A percentile compares a stretch with the other conserved stretches of the same genome.
These are phyloP conservation scores for Cystobasidiopsis lactophilus DNA, from an alignment of 768 basidiomycete genomes.

Conservation along the genomic window DNA sequence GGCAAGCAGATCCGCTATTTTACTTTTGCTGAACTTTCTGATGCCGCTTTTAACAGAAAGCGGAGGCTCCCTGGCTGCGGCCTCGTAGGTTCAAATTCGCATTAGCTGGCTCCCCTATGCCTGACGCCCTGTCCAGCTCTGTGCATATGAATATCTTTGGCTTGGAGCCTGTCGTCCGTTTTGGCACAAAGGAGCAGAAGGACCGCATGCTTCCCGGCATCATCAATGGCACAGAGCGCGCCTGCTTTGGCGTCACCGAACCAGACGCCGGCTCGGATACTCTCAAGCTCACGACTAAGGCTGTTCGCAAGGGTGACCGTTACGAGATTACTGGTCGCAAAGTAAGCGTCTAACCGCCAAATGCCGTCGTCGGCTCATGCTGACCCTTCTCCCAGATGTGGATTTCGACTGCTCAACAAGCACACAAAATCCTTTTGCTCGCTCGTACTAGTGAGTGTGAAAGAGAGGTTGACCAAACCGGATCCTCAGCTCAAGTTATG, in stretches of 20 bases:
- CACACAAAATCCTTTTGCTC: slow-evolving; percentile 12
- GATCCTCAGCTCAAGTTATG: too few species aligned
- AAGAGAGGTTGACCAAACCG: too few species aligned
- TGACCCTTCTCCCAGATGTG: neutral
- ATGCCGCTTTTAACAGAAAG: neutral
- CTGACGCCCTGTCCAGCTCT: neutral
- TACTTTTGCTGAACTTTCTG: neutral
- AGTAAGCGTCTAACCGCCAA: neutral
- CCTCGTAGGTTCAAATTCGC: neutral
- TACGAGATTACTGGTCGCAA: slow-evolving; percentile 15
- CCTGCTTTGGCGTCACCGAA: slow-evolving; percentile 17
- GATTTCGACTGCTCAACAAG: slow-evolving; percentile 15
- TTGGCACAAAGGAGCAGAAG: neutral
- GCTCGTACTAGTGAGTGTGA: slow-evolving; percentile 10
- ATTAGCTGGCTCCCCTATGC: too few species aligned
- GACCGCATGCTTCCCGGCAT: slow-evolving; percentile 10
- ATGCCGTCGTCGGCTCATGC: neutral
- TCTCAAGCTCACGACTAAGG: slow-evolving; percentile 11
- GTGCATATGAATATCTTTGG: too few species aligned
- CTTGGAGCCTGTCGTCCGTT: neutral
- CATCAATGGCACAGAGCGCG: slow-evolving; percentile 11
- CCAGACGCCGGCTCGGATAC: slow-evolving; percentile 16
- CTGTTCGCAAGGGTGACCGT: slow-evolving; percentile 9
- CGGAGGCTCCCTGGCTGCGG: too few species aligned
- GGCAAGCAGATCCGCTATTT: neutral